Percentiles rank a stretch among this genome's conserved stretches.
Evolutionary conservation across 495 filamentous ascomycete genomes (phyloP).

Genomic region (Aspergillus steynii): DNA sequence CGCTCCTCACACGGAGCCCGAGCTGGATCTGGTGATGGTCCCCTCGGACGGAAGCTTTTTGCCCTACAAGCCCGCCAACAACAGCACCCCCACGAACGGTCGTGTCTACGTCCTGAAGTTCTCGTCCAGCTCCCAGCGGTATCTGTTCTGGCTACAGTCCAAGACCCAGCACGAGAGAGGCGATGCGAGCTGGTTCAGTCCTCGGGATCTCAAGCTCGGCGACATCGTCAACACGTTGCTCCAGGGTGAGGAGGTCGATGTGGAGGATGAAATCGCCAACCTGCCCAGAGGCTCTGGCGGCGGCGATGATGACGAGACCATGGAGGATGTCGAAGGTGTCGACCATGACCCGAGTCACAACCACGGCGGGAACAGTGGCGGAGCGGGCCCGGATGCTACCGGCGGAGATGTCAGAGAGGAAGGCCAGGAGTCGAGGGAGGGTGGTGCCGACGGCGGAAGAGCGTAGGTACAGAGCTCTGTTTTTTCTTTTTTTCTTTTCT

Average conservation of each 20-base stretch:
- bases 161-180: conserved; percentile 74
- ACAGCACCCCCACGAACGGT: conserved; percentile 72
- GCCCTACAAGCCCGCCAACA: conserved; percentile 65
- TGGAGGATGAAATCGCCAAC: conserved; percentile 70
- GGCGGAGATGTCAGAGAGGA: conserved; percentile 90
- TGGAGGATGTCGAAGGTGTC: conserved; percentile 77
- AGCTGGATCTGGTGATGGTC: conserved; percentile 85
- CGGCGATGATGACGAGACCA: conserved; percentile 70
- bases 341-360: conserved; percentile 57
- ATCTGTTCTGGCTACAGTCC: conserved; percentile 96
- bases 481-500: conserved; percentile 16
- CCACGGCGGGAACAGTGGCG: conserved; percentile 65
- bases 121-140: conserved; percentile 82
- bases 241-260: conserved; percentile 87
- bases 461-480: conserved; percentile 83
- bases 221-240: conserved; percentile 80
- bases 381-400: conserved; percentile 81
- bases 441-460: conserved; percentile 94
- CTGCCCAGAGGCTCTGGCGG: conserved; percentile 52
- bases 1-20: conserved; percentile 63
- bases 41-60: conserved; percentile 85
- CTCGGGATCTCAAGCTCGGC: conserved; percentile 76
- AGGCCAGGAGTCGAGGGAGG: conserved; percentile 81
- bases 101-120: conserved; percentile 95
- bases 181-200: conserved; percentile 76